These are phyloP conservation scores for Rhynchospora pubera DNA, from an alignment of 176 grass and related monocot species.

Conservation along the genomic window DNA sequence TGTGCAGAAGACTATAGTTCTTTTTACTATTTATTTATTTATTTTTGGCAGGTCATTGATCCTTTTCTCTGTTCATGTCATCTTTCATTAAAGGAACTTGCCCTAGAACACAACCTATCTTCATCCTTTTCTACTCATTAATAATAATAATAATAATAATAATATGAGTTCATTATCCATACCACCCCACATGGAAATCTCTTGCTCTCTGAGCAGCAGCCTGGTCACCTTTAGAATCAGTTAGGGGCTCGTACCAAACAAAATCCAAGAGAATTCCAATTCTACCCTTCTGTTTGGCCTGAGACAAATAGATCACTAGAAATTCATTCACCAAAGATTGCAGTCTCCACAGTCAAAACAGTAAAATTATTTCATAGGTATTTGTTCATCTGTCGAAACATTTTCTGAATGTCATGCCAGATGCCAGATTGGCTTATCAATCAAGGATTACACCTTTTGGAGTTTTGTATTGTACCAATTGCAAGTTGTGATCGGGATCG, in stretches of 20 bases:
- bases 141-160: neutral
- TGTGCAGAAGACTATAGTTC: neutral
- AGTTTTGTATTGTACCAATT: too few species aligned
- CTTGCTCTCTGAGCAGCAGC: conserved; percentile 66
- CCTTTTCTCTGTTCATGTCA: neutral
- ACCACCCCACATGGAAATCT: conserved; percentile 90
- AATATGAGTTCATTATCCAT: neutral
- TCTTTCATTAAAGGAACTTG: neutral
- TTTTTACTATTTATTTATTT: neutral
- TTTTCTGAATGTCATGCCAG: neutral
- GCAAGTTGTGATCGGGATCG: neutral
- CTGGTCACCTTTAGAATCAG: conserved; percentile 38
- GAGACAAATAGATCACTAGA: neutral
- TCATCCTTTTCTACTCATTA: neutral
- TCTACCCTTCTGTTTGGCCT: conserved; percentile 46
- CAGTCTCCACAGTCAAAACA: neutral
- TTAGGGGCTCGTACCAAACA: conserved; percentile 73
- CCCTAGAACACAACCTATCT: neutral
- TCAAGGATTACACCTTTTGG: too few species aligned
- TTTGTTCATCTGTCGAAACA: neutral
- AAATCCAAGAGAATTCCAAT: conserved; percentile 94
- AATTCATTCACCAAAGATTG: neutral
- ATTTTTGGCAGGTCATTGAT: neutral
- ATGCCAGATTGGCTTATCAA: too few species aligned
- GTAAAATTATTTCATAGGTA: neutral